Evolutionary conservation across 1,139 yeast genomes (phyloP).

Genomic region (Pichia cactophila): DNA sequence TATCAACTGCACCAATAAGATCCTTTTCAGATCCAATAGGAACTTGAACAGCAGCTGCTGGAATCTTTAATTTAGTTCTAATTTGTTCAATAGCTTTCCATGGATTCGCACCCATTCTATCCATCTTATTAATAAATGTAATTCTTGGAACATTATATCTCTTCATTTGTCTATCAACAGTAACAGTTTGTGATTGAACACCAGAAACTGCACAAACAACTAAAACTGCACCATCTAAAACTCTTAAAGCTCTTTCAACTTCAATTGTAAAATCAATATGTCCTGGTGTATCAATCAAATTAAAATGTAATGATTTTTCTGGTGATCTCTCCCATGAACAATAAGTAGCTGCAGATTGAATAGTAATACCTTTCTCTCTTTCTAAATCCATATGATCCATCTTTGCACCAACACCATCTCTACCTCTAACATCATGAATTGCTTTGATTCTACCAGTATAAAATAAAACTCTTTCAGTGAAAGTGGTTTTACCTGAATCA

Average conservation of each 20-base stretch:
- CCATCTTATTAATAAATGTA: slow-evolving; percentile 96
- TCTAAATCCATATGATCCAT: slow-evolving; percentile 98
- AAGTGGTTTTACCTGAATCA: slow-evolving; percentile 94
- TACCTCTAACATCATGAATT: slow-evolving; percentile 96
- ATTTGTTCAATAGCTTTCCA: slow-evolving; percentile 92
- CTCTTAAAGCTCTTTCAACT: slow-evolving; percentile 95
- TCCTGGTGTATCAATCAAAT: slow-evolving; percentile 95
- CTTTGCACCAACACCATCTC: slow-evolving; percentile 97
- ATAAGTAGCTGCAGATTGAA: slow-evolving; percentile 97
- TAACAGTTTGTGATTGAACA: slow-evolving; percentile 96
- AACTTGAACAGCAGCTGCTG: slow-evolving; percentile 97
- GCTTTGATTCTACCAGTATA: slow-evolving; percentile 97
- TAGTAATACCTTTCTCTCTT: slow-evolving; percentile 95
- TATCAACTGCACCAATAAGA: slow-evolving; percentile 82
- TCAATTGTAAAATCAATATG: slow-evolving; percentile 98
- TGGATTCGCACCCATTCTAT: slow-evolving; percentile 97
- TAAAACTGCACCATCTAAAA: slow-evolving; percentile 93
- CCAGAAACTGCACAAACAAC: slow-evolving; percentile 98
- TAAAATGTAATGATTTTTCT: slow-evolving; percentile 64
- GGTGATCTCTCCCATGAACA: slow-evolving; percentile 87
- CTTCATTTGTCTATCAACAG: slow-evolving; percentile 98
- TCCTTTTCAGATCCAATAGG: slow-evolving; percentile 92
- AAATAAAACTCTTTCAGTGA: slow-evolving; percentile 92
- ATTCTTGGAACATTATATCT: slow-evolving; percentile 95
- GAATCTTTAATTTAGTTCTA: slow-evolving; percentile 75